Evolutionary conservation across 23 red algal species (phyloP).

Genomic region (Pyropia haitanensis): DNA sequence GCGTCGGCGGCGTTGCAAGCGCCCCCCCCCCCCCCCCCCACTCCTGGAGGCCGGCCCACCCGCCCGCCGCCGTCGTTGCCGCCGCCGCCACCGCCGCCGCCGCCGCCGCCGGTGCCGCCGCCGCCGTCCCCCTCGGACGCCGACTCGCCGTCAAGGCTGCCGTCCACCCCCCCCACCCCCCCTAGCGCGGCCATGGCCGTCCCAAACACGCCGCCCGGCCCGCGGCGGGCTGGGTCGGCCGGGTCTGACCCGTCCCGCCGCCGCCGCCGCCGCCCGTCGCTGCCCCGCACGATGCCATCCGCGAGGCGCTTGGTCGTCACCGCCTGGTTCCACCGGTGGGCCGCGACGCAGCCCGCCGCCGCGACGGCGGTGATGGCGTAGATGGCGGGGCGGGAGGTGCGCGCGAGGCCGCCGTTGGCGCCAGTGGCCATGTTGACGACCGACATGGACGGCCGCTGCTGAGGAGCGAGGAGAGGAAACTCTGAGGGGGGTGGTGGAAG

Average conservation of each 20-base stretch:
- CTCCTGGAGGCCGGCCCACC: no score
- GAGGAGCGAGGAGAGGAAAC: no score
- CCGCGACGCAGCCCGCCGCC: slow-evolving; percentile 28
- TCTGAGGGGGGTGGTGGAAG: no score
- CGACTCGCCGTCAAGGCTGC: slow-evolving; percentile 8
- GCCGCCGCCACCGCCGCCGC: background rate
- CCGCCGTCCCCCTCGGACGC: background rate
- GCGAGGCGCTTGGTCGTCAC: slow-evolving; percentile 50
- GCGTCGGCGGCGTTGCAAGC: no score
- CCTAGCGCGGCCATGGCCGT: no score
- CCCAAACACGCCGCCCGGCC: no score
- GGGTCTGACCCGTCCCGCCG: no score
- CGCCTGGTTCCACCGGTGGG: slow-evolving; percentile 57
- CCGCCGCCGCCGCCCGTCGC: background rate
- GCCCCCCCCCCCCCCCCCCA: no score
- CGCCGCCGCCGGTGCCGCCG: background rate
- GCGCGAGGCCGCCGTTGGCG: slow-evolving; percentile 12
- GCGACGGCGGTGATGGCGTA: slow-evolving; percentile 36
- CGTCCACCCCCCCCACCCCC: background rate
- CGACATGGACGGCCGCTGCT: no score
- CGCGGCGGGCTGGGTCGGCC: no score
- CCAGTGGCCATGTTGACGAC: no score
- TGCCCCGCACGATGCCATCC: slow-evolving; percentile 14
- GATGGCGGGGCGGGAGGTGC: slow-evolving; percentile 40
- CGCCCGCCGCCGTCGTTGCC: slow-evolving; percentile 1